These are phyloP conservation scores for Irpex sp. DNA, from an alignment of 1,284 basidiomycete species.

Conservation along the genomic window DNA sequence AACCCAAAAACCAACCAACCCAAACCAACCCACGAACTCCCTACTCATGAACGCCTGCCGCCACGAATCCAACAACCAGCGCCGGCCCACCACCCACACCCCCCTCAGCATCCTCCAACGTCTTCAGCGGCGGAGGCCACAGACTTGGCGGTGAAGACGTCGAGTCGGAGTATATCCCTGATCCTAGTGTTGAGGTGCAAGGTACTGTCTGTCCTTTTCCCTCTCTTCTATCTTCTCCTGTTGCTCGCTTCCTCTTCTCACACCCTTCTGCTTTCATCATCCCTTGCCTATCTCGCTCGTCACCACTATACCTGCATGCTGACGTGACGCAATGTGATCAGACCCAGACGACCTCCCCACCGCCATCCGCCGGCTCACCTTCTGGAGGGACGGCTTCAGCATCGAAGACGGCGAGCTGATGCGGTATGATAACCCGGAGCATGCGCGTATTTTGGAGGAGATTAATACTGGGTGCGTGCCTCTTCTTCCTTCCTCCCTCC, in stretches of 20 bases:
- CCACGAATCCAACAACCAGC: constrained; percentile 22
- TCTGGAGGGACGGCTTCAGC: constrained; percentile 95
- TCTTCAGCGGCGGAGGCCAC: constrained; percentile 74
- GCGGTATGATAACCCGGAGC: constrained; percentile 81
- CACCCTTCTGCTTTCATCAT: too few species aligned
- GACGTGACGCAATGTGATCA: neutral
- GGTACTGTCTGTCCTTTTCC: neutral
- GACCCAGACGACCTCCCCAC: constrained; percentile 47
- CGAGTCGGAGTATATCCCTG: constrained; percentile 69
- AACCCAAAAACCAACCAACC: too few species aligned
- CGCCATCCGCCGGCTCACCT: constrained; percentile 78
- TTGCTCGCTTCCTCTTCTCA: too few species aligned
- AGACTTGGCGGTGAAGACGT: constrained; percentile 86
- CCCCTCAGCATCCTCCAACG: constrained; percentile 13
- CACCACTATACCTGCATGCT: too few species aligned
- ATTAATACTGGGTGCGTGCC: constrained; percentile 80
- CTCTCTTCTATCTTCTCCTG: too few species aligned
- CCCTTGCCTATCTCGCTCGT: too few species aligned
- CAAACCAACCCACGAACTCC: too few species aligned
- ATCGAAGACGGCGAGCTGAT: constrained; percentile 85
- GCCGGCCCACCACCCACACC: constrained; percentile 36
- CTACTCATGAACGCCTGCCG: too few species aligned
- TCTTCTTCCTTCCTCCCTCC: neutral
- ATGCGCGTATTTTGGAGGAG: constrained; percentile 70
- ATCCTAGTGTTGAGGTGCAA: constrained; percentile 42